Base-by-base conservation (phyloP, 2,329 filamentous ascomycete species). In the Tolypocladium paradoxum region DNA sequence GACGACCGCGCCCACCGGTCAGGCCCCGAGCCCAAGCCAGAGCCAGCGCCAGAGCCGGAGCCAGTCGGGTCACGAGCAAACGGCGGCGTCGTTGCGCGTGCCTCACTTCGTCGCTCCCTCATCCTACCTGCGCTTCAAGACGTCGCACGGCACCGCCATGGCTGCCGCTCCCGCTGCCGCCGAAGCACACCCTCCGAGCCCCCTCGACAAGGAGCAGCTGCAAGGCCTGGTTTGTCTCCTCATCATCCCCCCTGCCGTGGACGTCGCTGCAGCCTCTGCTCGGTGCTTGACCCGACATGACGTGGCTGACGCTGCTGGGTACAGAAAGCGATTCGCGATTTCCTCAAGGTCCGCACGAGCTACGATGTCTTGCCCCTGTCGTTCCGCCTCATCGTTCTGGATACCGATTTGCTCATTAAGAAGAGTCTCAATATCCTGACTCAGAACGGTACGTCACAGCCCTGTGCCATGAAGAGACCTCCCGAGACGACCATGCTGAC, bases 361-460 rank as follows among this genome's bases (percentile, higher is more conserved):
- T 99, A 99, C 76, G 93, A 99, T 73, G 93, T 99, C 60, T 79
- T 99, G 48, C 93, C 93, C 20, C 82, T 99, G 56, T 96, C 91
- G 61, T 99, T 95, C 73, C 88, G 93, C 58, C 83, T 99, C 53
- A 95, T 99, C 65, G 83, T 96, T 58, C 88, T 99, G 68, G 95
- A 99, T 71, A 97, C 90, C 57, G 85, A 91, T 57, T 79, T 99
- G 54, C 83, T 96, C 53, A 95, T 99, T 63, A 96, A 95, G 75
- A 96, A 97, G 79, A 96, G 90, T 70, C 76, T 99, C 64, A 90
- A 89, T 65, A 97, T 97, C 61, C 78, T 99, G 59, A 90, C 90
- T 48, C 92, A 97, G 70, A 97, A 97, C 77, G 90, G 92, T 95
- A 70, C 60, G 71, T 61, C 49, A 50, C 50, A n/a, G 31, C 20